Evolutionary conservation across 1,139 yeast genomes (phyloP), one percentile per base, ranked within the genome.

Genomic region (Dujonia santamariae): DNA sequence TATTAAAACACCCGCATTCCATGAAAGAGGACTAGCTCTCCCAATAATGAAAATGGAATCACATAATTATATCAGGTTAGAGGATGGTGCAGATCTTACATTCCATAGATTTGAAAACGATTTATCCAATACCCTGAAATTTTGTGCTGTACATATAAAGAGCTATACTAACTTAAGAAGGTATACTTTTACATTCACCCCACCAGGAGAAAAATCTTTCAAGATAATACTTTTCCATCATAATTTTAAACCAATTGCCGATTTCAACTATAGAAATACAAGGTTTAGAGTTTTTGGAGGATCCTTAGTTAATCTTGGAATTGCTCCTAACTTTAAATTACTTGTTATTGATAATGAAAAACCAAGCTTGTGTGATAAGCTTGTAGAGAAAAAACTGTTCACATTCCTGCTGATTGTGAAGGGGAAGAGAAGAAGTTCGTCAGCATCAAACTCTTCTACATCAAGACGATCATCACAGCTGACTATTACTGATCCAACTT

Each of bases 201-300:
- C 56, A 5, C 42, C 40, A 4, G 42, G 42, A 5, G 22, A 9
- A 15, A 22, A 6, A 7, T 19, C 39, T 6, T 56, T 63, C 39
- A 56, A 52, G 30, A 41, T 68, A 4, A 30, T 62, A 6, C 43
- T 59, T 37, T 67, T 66, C 38, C 64, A 63, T 45, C 61, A 64
- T 46, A 61, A 60, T 34, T 56, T 49, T 40, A 53, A 59, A 34
- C 70, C 74, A 2, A 65, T 62, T 46, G 54, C 70, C 9, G 75
- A 69, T 44, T 69, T 69, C 44, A 48, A 35, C 21, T 67, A 63
- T 41, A 56, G 58, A 29, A 44, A 44, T 21, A 67, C 73, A 2
- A 45, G 72, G 18, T 69, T 69, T 42, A 48, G 75, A 34, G 49
- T 67, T 2, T 38, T 62, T 17, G 75, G 75, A 2, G 59, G 72